These are phyloP conservation scores for Colletotrichum tanaceti DNA, from an alignment of 2,329 filamentous ascomycete genomes.

Conservation along the genomic window DNA sequence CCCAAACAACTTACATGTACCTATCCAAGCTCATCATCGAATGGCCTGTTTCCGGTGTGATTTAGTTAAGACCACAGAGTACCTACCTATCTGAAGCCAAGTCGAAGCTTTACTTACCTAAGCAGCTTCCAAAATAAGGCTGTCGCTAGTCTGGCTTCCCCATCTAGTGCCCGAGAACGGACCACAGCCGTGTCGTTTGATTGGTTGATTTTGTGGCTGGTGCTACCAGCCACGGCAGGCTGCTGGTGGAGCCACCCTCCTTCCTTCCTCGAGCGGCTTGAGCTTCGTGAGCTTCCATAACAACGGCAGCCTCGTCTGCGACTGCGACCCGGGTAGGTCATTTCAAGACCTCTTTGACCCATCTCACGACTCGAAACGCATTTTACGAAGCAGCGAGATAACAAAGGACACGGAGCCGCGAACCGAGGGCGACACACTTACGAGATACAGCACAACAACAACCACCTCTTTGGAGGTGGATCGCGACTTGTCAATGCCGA, in stretches of 20 bases:
- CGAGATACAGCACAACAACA: slow-evolving; percentile 15
- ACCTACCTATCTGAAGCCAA: neutral
- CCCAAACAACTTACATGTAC: neutral
- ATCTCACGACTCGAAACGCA: neutral
- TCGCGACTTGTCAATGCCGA: slow-evolving; percentile 38
- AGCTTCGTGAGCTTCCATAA: slow-evolving; percentile 36
- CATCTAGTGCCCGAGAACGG: neutral
- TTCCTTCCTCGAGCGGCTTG: slow-evolving; percentile 29
- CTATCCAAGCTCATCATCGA: too few relatives aligned
- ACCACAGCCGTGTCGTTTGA: neutral
- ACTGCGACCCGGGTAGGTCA: slow-evolving; percentile 32
- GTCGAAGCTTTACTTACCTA: neutral
- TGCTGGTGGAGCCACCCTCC: slow-evolving; percentile 28
- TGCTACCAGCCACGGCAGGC: slow-evolving; percentile 37
- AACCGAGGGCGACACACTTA: slow-evolving; percentile 10
- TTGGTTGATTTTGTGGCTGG: slow-evolving; percentile 10
- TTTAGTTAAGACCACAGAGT: neutral
- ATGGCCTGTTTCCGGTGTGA: neutral
- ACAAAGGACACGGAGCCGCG: neutral
- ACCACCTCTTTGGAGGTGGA: slow-evolving; percentile 38
- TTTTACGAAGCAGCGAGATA: slow-evolving; percentile 11
- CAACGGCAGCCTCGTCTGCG: slow-evolving; percentile 36
- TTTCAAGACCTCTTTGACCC: slow-evolving; percentile 7
- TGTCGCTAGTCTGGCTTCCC: slow-evolving; percentile 1
- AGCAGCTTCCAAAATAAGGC: slow-evolving; percentile 12